Percentiles rank a stretch among this genome's conserved stretches.
Conservation (phyloP, 177 flowering plant species). For the Vitis hybrid region DNA sequence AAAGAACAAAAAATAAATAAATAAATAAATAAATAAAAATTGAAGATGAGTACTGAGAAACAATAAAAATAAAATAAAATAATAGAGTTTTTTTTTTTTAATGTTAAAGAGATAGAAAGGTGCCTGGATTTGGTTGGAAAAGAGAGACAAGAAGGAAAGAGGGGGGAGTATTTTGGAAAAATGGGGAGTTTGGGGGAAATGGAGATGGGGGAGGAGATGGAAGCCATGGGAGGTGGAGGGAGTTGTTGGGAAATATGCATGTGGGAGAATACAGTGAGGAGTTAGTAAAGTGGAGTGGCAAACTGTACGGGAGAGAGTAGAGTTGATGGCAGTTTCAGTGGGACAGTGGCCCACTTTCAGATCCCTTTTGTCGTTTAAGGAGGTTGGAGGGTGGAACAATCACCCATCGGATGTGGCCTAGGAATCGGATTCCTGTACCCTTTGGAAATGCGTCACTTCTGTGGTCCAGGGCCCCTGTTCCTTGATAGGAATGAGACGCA, state of each 20-base stretch:
- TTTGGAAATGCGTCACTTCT: too few species aligned
- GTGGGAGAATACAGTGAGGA: background rate
- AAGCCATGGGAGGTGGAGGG: conserved; percentile 12
- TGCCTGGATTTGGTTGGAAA: conserved; percentile 10
- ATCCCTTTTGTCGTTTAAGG: too few species aligned
- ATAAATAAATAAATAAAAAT: too few species aligned
- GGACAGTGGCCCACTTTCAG: too few species aligned
- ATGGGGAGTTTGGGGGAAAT: background rate
- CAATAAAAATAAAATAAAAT: background rate
- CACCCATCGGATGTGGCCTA: too few species aligned
- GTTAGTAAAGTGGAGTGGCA: background rate
- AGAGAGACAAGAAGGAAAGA: background rate
- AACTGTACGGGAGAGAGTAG: too few species aligned
- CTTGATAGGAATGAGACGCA: too few species aligned
- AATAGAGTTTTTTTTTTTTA: too few species aligned
- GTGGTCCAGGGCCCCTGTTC: too few species aligned
- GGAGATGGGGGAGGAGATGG: conserved; percentile 7
- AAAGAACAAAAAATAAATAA: background rate
- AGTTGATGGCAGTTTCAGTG: too few species aligned
- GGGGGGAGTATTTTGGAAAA: background rate
- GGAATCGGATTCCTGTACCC: too few species aligned
- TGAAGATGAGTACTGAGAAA: background rate
- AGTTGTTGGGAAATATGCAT: background rate
- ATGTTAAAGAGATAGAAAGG: background rate
- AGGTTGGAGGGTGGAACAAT: too few species aligned